Evolutionary conservation across 176 grass and related monocot genomes (phyloP), one percentile per base, ranked within the genome.

Genomic region (Triticum urartu): DNA sequence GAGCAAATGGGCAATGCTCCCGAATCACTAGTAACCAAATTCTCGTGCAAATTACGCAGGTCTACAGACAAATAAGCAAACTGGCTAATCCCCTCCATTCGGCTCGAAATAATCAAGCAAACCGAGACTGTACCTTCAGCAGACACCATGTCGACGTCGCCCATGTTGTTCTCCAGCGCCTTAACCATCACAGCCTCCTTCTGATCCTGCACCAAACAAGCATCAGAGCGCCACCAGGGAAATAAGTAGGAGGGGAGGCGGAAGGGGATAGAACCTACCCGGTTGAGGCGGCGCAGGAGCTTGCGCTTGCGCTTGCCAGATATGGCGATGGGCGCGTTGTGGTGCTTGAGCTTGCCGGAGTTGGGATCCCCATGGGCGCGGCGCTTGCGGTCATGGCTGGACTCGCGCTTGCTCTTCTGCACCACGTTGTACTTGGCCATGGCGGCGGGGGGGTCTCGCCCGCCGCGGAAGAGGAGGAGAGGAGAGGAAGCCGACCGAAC

Each of bases 371-470:
- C 90, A 84, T 92, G 87, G 60, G 80, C 52, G 6, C 40, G 84
- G 75, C 90, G 90, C 87, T 87, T 92, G 38, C 84, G 84, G 61
- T 89, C 84, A 84, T 92, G 90, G 6, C 79, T 86, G 59, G 47
- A 79, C 75, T 89, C 79, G 59, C 90, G 87, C 90, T 10, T 89
- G 75, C 89, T 89, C 87, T 92, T 92, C 75, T 83, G 84, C 79
- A 92, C 90, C 75, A 89, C 87, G 68, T 92, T 92, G 59, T 34
- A 92, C 87, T 92, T 92, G 43, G 90, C 87, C 90, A 92, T 92
- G 66, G 87, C 83, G 81, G 77, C 56, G 82, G 84, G 33, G 47
- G 67, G 43, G 56, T 33, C 24, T 79, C 45, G 33, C 61, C 75
- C 85, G 85, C 80, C 75, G 89, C 81, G 74, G 74, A 58, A 77